Evolutionary conservation across 768 basidiomycete species (phyloP).

Genomic region (Collybiopsis luxurians): DNA sequence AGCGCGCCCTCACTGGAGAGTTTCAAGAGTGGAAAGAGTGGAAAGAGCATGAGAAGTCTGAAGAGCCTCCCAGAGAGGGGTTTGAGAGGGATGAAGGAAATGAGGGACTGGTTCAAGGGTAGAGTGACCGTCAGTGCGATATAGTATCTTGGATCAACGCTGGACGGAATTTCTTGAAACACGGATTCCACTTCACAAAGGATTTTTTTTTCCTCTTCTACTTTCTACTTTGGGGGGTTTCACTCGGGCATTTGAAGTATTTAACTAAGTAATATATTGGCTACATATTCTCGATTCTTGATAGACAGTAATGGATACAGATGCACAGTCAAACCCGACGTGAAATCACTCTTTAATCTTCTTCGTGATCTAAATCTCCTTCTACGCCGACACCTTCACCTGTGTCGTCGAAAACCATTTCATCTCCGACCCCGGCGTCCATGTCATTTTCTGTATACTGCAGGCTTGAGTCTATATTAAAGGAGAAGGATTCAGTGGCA

Average conservation of each 20-base stretch:
- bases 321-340: background rate
- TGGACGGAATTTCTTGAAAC: constrained; percentile 5
- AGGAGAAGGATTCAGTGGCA: background rate
- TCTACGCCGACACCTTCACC: constrained; percentile 68
- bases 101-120: constrained; percentile 15
- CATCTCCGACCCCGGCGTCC: constrained; percentile 41
- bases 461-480: background rate
- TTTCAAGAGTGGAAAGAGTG: constrained; percentile 34
- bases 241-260: too few species aligned
- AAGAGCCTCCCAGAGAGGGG: background rate
- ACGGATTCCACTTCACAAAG: too few species aligned
- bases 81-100: constrained; percentile 6
- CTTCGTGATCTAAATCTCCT: constrained; percentile 70
- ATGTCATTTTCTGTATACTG: constrained; percentile 19
- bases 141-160: constrained; percentile 1
- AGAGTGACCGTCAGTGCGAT: constrained; percentile 8
- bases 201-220: too few species aligned
- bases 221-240: too few species aligned
- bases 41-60: constrained; percentile 10
- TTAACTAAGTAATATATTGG: background rate
- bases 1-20: constrained; percentile 44
- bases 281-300: background rate
- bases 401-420: constrained; percentile 60
- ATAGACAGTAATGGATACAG: background rate
- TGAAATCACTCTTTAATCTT: constrained; percentile 31